phyloP scores from a whole-genome alignment of 176 grass and related monocot species.

The Oryza nivara region DNA sequence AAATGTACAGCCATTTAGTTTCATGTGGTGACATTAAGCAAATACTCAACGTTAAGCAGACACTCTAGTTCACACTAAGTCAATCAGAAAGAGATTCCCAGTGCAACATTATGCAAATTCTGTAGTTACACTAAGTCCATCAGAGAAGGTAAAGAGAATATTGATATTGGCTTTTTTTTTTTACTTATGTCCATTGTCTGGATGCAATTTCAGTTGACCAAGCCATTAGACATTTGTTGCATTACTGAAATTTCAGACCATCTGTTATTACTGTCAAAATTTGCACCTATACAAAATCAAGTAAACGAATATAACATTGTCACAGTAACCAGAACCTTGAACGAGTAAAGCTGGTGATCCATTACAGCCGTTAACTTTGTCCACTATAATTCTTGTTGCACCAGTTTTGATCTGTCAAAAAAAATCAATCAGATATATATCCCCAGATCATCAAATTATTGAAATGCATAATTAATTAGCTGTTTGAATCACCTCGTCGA shows the following conservation, averaged over 20 bases:
- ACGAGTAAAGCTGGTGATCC: slow-evolving; percentile 64
- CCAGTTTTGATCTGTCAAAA: slow-evolving; percentile 64
- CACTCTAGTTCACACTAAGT: neutral
- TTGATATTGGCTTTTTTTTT: neutral
- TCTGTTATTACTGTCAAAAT: too few species aligned
- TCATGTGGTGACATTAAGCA: neutral
- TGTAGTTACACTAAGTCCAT: neutral
- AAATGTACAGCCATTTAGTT: slow-evolving; percentile 22
- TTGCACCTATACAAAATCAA: neutral
- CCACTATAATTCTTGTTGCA: slow-evolving; percentile 65
- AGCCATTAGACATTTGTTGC: neutral
- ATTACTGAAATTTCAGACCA: neutral
- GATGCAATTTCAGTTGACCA: neutral
- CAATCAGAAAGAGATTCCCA: neutral
- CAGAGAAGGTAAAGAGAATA: neutral
- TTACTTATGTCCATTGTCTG: neutral
- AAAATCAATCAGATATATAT: slow-evolving; percentile 15
- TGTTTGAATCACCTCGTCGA: slow-evolving; percentile 61
- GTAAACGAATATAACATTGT: neutral
- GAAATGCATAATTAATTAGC: neutral
- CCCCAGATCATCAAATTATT: neutral
- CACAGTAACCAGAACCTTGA: slow-evolving; percentile 58
- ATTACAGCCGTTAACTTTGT: slow-evolving; percentile 53
- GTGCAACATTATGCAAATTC: too few species aligned
- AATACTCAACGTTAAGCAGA: neutral